A percentile compares a stretch with the other conserved stretches of the same genome.
Conservation (phyloP, 1,139 yeast genomes). For the Pichia sp. region DNA sequence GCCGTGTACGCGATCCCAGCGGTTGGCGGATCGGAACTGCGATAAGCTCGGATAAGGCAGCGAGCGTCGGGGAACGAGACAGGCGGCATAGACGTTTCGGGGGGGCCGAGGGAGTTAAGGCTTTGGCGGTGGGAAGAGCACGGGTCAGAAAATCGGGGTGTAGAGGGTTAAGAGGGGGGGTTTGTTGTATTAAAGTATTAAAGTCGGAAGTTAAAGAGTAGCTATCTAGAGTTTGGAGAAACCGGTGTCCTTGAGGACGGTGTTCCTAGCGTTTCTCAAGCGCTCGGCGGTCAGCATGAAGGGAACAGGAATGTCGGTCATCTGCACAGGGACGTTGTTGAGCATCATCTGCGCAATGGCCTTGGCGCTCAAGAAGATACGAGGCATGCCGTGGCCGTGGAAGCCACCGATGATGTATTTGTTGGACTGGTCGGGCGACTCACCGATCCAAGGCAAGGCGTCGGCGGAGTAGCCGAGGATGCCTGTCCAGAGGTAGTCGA, state of each 20-base stretch:
- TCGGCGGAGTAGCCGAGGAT: slow-evolving; percentile 31
- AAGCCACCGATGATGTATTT: slow-evolving; percentile 30
- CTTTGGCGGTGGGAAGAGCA: too few relatives aligned
- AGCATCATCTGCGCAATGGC: slow-evolving; percentile 18
- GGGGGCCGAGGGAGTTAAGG: too few relatives aligned
- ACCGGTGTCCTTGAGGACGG: neutral
- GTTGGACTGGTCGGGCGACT: slow-evolving; percentile 21
- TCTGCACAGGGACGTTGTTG: neutral
- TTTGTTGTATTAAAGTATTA: too few relatives aligned
- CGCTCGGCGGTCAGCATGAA: neutral
- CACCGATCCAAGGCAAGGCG: slow-evolving; percentile 32
- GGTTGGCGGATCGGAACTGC: neutral
- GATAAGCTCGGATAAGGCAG: neutral
- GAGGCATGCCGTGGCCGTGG: slow-evolving; percentile 33
- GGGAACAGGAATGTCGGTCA: neutral
- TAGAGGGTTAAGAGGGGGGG: too few relatives aligned
- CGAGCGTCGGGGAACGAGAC: too few relatives aligned
- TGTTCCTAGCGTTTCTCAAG: neutral
- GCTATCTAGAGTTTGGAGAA: neutral
- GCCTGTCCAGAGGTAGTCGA: slow-evolving; percentile 27
- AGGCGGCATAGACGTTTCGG: too few relatives aligned
- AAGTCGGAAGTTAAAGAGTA: neutral
- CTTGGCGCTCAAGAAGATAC: slow-evolving; percentile 26
- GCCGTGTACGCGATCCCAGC: neutral
- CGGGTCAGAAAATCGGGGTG: too few relatives aligned